Conservation (phyloP, 2,329 filamentous ascomycete genomes). For the Scleromitrula shiraiana region DNA sequence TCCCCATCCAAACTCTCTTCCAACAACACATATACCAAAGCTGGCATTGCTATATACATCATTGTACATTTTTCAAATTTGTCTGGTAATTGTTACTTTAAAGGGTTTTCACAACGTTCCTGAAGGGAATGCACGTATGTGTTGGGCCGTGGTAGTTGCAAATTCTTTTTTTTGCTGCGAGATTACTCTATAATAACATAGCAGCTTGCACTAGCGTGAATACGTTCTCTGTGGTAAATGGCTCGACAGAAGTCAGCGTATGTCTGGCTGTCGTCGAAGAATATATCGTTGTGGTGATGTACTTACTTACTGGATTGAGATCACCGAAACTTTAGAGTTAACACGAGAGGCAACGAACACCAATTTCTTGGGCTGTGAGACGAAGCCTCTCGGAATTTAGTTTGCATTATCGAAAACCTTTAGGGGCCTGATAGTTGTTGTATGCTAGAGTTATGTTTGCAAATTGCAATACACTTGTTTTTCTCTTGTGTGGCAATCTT, state of each 20-base stretch:
- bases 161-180: constrained; percentile 28
- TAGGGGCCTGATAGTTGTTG: too few relatives aligned
- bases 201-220: constrained; percentile 20
- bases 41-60: constrained; percentile 26
- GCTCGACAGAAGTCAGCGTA: constrained; percentile 24
- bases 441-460: too few relatives aligned
- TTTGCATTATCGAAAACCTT: too few relatives aligned
- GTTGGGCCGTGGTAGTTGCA: constrained; percentile 25
- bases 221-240: constrained; percentile 21
- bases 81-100: constrained; percentile 19
- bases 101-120: constrained; percentile 22
- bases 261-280: constrained; percentile 30
- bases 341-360: too few relatives aligned
- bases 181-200: constrained; percentile 28
- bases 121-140: constrained; percentile 25
- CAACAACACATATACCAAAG: constrained; percentile 20
- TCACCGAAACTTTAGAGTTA: not conserved
- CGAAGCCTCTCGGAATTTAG: too few relatives aligned
- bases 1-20: constrained; percentile 15
- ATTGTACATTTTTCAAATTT: constrained; percentile 22
- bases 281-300: constrained; percentile 26
- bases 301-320: constrained; percentile 20
- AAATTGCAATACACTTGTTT: too few relatives aligned
- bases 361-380: too few relatives aligned
- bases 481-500: too few relatives aligned